Conservation (phyloP, 257 asterid genomes). For the Craterostigma plantagineum region DNA sequence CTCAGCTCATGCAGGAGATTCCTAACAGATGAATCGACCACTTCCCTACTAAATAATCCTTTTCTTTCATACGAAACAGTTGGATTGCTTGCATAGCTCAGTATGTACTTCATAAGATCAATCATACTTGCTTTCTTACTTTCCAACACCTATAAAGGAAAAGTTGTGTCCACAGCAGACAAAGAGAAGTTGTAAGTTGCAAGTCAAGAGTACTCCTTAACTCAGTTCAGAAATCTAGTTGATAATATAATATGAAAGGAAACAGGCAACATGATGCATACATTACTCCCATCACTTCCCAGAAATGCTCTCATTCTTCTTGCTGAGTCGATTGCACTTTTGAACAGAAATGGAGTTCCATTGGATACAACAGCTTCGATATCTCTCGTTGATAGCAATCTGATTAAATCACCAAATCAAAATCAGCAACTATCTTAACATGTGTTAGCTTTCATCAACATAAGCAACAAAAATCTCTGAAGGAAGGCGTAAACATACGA, state of each 20-base stretch:
- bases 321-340: conserved; percentile 61
- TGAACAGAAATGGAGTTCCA: conserved; percentile 86
- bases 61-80: conserved; percentile 28
- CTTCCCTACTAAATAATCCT: conserved; percentile 53
- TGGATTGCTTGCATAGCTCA: conserved; percentile 79
- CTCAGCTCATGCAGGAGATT: conserved; percentile 49
- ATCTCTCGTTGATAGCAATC: conserved; percentile 59
- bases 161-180: no score
- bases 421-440: conserved; percentile 1
- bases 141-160: conserved; percentile 30
- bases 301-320: conserved; percentile 60
- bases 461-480: conserved; percentile 2
- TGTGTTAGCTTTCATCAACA: neutral
- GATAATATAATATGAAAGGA: neutral
- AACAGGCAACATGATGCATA: conserved; percentile 13
- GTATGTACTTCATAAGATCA: conserved; percentile 82
- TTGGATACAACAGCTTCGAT: conserved; percentile 54
- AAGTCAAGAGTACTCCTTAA: no score
- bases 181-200: neutral
- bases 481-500: neutral
- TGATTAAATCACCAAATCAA: conserved; percentile 13
- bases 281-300: conserved; percentile 42
- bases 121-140: conserved; percentile 25
- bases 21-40: conserved; percentile 62
- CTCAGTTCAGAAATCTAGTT: neutral